A percentile compares a stretch with the other conserved stretches of the same genome.
Conservation (phyloP, 2,329 filamentous ascomycete genomes). For the Trichoderma atroviride region DNA sequence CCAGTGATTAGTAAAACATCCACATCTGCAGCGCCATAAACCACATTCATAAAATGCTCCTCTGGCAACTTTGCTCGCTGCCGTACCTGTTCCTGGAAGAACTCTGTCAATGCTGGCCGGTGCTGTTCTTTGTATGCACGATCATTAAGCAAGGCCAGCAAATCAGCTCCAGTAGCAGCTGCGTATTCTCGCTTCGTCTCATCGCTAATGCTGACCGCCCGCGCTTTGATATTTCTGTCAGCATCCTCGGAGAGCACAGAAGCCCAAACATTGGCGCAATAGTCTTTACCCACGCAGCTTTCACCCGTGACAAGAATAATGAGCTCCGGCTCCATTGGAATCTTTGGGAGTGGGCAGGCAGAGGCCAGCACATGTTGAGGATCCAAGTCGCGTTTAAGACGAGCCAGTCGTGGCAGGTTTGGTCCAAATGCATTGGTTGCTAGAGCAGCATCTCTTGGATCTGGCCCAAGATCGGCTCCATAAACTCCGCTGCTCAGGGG, state of each 20-base stretch:
- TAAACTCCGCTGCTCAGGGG: conserved; percentile 57
- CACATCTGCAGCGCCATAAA: conserved; percentile 44
- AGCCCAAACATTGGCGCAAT: conserved; percentile 58
- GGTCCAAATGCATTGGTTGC: conserved; percentile 59
- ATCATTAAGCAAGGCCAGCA: conserved; percentile 52
- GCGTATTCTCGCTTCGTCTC: conserved; percentile 61
- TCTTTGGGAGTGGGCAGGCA: conserved; percentile 55
- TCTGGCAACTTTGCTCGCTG: conserved; percentile 50
- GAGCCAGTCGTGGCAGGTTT: conserved; percentile 52
- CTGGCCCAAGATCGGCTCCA: conserved; percentile 63
- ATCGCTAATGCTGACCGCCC: conserved; percentile 59
- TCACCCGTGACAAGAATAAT: conserved; percentile 61
- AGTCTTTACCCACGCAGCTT: conserved; percentile 61
- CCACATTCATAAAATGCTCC: conserved; percentile 54
- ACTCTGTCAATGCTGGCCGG: conserved; percentile 53
- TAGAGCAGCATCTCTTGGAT: conserved; percentile 57
- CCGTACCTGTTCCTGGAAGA: conserved; percentile 51
- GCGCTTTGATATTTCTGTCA: conserved; percentile 40
- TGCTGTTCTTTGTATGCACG: conserved; percentile 66
- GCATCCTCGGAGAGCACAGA: conserved; percentile 40
- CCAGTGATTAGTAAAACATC: conserved; percentile 65
- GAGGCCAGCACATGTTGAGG: conserved; percentile 56
- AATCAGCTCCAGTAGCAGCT: conserved; percentile 49
- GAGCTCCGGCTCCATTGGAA: conserved; percentile 45
- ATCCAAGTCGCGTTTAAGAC: conserved; percentile 55